Evolutionary conservation across 257 asterid species (phyloP).

Genomic region (Lavandula angustifolia): DNA sequence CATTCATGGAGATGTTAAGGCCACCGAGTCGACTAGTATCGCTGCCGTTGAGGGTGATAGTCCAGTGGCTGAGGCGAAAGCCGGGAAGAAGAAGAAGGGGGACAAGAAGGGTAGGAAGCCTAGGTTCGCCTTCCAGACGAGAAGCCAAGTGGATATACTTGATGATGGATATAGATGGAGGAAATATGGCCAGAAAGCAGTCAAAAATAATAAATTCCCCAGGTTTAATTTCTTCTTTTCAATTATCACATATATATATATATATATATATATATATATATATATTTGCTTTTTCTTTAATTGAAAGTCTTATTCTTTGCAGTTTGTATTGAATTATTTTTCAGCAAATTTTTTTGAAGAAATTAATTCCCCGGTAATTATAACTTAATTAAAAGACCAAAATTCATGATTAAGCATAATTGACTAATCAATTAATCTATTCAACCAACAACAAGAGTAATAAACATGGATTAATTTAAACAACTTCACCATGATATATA

Average conservation of each 20-base stretch:
- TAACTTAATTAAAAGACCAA: too few relatives aligned
- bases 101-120: slow-evolving; percentile 40
- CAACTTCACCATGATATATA: too few relatives aligned
- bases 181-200: slow-evolving; percentile 57
- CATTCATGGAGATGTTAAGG: too few relatives aligned
- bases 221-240: slow-evolving; percentile 25
- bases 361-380: background rate
- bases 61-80: background rate
- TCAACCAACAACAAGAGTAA: too few relatives aligned
- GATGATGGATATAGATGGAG: slow-evolving; percentile 67
- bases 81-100: slow-evolving; percentile 30
- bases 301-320: background rate
- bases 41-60: background rate
- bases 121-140: slow-evolving; percentile 49
- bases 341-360: background rate
- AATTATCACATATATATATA: too few relatives aligned
- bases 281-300: background rate
- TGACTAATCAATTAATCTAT: too few relatives aligned
- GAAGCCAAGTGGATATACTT: slow-evolving; percentile 60
- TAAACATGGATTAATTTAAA: too few relatives aligned
- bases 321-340: background rate
- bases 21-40: background rate
- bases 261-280: too few relatives aligned
- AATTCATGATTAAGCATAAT: too few relatives aligned
- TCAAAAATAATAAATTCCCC: slow-evolving; percentile 54